Evolutionary conservation across 1,139 yeast genomes (phyloP), one percentile per base, ranked within the genome.

Genomic region (Geotrichum phurueaensis): DNA sequence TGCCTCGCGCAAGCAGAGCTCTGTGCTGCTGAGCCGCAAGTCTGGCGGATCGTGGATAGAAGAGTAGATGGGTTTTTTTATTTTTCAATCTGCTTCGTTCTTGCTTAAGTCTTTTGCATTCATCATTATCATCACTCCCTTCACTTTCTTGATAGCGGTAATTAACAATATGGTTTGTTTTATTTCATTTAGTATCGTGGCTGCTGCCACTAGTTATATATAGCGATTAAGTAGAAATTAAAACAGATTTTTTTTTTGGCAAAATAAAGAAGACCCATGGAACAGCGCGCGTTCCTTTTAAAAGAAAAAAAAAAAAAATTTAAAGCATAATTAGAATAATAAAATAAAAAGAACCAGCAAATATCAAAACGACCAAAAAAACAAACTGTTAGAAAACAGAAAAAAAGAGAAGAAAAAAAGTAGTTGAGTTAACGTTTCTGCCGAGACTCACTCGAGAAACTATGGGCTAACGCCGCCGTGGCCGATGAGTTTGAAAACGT

Each of bases 401-500:
- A 49, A 25, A 12, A n/a, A 50, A 27, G 15, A 50, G 4, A 39
- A 39, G 9, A 39, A 12, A n/a, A 39, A 39, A 2, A 39, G n/a
- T 15, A 15, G 18, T 33, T 33, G n/a, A 39, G 20, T 13, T n/a
- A n/a, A 7, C 47, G 47, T 39, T 39, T 39, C 20, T 39, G 47
- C n/a, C 4, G 22, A 39, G 22, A 39, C 47, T 39, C 1, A 22
- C 22, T 39, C 18, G 47, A 39, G 47, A 39, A 39, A n/a, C 22
- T 39, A 10, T 15, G 47, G n/a, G 18, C 47, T 6, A 39, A 22
- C 7, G 47, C 31, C 31, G 5, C 31, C 9, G 31, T 9, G n/a
- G 47, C 9, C n/a, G 47, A 39, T 7, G 57, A 52, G 29, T 18
- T 45, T 12, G 57, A 54, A 29, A 54, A 54, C 5, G 57, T 54